phyloP scores from a whole-genome alignment of 306 rosid species.

The Malus asiatica region DNA sequence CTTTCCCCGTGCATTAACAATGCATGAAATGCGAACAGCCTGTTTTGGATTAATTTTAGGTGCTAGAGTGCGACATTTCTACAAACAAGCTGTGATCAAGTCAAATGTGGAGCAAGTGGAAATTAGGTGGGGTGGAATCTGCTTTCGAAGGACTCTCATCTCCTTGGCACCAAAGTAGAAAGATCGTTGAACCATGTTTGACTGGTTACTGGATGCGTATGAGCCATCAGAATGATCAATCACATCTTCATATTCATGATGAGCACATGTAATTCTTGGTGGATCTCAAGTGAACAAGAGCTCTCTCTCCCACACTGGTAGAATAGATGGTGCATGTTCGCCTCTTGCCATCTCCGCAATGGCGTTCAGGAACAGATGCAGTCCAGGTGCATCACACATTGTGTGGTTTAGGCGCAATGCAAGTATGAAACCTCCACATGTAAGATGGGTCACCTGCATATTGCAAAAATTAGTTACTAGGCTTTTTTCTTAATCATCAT shows the following conservation, averaged over 20 bases:
- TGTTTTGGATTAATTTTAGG: no score
- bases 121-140: no score
- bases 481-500: neutral
- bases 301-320: slow-evolving; percentile 26
- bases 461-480: neutral
- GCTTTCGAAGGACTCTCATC: no score
- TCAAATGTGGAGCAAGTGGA: no score
- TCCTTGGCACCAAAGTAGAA: neutral
- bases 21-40: no score
- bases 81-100: no score
- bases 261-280: slow-evolving; percentile 7
- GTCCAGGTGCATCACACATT: slow-evolving; percentile 9
- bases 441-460: slow-evolving; percentile 14
- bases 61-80: no score
- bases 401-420: slow-evolving; percentile 33
- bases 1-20: no score
- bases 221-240: neutral
- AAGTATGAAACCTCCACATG: slow-evolving; percentile 31
- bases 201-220: neutral
- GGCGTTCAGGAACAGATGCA: slow-evolving; percentile 7
- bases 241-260: slow-evolving; percentile 13
- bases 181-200: neutral
- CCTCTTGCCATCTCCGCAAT: slow-evolving; percentile 25
- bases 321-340: neutral
- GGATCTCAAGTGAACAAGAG: slow-evolving; percentile 22